phyloP scores from a whole-genome alignment of 345 rosid species.

The Pugionium cornutum region DNA sequence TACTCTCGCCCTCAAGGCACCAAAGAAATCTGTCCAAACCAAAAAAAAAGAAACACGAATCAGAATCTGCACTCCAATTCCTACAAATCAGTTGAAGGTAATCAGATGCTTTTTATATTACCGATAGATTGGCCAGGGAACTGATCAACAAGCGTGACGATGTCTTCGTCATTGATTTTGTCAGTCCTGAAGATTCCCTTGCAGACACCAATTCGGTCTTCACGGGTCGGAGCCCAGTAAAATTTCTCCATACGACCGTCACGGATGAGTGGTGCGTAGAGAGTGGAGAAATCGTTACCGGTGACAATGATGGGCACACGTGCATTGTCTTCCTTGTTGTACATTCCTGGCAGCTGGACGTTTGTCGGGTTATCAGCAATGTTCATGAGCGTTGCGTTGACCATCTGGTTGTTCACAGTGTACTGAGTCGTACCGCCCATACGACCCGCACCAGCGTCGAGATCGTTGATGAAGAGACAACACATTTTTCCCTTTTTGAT shows the following conservation, averaged over 20 bases:
- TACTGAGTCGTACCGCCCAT: conserved; percentile 96
- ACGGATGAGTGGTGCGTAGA: conserved; percentile 97
- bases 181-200: conserved; percentile 76
- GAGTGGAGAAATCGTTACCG: conserved; percentile 95
- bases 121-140: conserved; percentile 99
- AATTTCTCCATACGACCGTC: conserved; percentile 99
- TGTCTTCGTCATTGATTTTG: conserved; percentile 47
- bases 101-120: conserved; percentile 18
- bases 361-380: conserved; percentile 93
- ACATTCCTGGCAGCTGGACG: conserved; percentile 98
- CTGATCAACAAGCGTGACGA: conserved; percentile 73
- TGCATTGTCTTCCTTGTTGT: conserved; percentile 97
- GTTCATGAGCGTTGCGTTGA: conserved; percentile 99
- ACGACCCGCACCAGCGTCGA: conserved; percentile 96
- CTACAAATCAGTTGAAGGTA: neutral
- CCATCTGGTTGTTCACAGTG: conserved; percentile 99
- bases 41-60: neutral
- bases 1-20: conserved; percentile 93
- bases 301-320: conserved; percentile 96
- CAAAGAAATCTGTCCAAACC: conserved; percentile 68
- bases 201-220: conserved; percentile 93
- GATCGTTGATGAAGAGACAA: conserved; percentile 93
- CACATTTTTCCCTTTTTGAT: conserved; percentile 97
- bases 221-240: conserved; percentile 99
- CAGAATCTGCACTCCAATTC: too few relatives aligned